Evolutionary conservation across 495 filamentous ascomycete genomes (phyloP), one percentile per base, ranked within the genome.

Genomic region (Penicillium egyptiacum): DNA sequence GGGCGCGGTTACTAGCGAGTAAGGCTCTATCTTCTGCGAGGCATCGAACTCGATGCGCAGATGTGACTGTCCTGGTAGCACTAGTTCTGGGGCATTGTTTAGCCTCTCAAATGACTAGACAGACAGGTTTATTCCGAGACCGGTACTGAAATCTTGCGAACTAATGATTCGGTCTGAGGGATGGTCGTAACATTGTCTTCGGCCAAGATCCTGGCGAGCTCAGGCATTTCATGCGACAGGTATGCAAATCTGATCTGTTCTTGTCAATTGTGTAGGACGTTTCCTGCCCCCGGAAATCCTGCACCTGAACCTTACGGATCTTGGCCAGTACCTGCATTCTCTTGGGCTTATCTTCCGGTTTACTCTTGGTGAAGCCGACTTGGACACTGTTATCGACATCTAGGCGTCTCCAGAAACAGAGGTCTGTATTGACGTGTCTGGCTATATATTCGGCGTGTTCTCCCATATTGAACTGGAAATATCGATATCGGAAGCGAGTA

Each of bases 181-280:
- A 66, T 49, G 46, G 60, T 51, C 19, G 40, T 31, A 11, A 56
- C 37, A 37, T 46, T 31, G 10, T 17, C 33, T 23, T 26, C 23
- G n/a, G 59, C 48, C 14, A 56, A 43, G 23, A 35, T 28, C 6
- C 25, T 31, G 40, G 42, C 55, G 11, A 59, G 47, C 20, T 33
- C 62, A n/a, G 55, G 55, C 11, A 59, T 50, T 11, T 59, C 59
- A 33, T 65, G 59, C 31, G n/a, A 50, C 11, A 55, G 42, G 43
- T 50, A 56, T 11, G 53, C 42, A 50, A 65, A 62, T 23, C 48
- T 52, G 28, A 62, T 23, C 48, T 52, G 28, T 53, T 62, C 26
- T 42, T 39, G 17, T 56, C 47, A 16, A 62, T 40, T 8, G 39
- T 52, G 31, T 45, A 56, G 14, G 43, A 16, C 1, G 55, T 25